Evolutionary conservation across 1,284 basidiomycete genomes (phyloP), one percentile per base, ranked within the genome.

Genomic region (Ustanciosporium gigantosporum): DNA sequence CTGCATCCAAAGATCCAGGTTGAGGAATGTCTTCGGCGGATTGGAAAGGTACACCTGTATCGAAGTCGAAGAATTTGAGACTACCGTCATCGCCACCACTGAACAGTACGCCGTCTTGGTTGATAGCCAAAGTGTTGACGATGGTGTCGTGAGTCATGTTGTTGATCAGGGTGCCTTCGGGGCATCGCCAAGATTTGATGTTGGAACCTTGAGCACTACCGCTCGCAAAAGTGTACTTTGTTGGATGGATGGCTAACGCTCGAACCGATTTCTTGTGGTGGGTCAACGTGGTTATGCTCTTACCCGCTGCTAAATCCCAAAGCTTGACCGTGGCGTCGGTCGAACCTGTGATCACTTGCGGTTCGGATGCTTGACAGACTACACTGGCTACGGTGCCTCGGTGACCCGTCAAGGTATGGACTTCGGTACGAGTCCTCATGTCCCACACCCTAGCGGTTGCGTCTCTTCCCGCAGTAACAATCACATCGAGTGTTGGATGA

Each of bases 171-270:
- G 85, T 81, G 31, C 95, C 95, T 61, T 97, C 91, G 11, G 94
- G 94, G 72, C 90, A 97, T 74, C 94, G 93, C 94, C 94, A 99
- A 78, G 96, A 96, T 79, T 99, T 99, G 81, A 98, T 95, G 79
- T 97, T 97, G 81, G 95, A 95, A 0, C 91, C 92, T 13, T 94
- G 94, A 0, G 93, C 88, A 7, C 90, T 92, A 32, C 90, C 94
- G 2, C 89, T 89, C 5, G 91, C 94, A 73, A 99, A 99, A 14
- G 62, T 69, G 39, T 61, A 98, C 75, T 98, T 93, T 8, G 89
- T 91, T 1, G 94, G 94, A 76, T 96, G 92, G 43, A 97, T 86
- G 2, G 93, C 89, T 36, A 99, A 82, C 0, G 93, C 87, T 46
- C 94, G 87, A 2, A 99, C 92, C 23, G 66, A 91, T 80, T 99